Percentiles rank a stretch among this genome's conserved stretches.
phyloP scores from a whole-genome alignment of 129 eudicot species.

The Saussurea involucrata region DNA sequence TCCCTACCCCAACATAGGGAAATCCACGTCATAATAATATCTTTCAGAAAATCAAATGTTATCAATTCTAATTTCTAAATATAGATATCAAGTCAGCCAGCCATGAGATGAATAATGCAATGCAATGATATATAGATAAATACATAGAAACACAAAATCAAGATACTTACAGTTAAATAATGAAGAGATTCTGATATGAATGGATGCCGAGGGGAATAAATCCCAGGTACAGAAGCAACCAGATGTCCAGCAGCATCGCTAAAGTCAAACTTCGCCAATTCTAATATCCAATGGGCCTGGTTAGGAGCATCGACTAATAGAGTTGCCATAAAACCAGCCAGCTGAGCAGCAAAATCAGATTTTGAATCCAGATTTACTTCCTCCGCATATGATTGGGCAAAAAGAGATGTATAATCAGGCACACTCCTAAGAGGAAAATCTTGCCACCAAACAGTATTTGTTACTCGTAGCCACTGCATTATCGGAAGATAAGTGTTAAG shows the following conservation, averaged over 20 bases:
- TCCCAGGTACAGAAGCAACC: slow-evolving; percentile 91
- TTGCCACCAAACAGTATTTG: slow-evolving; percentile 96
- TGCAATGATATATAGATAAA: not conserved
- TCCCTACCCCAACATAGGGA: not conserved
- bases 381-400: slow-evolving; percentile 40
- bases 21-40: not conserved
- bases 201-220: slow-evolving; percentile 54
- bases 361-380: slow-evolving; percentile 37
- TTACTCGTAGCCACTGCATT: slow-evolving; percentile 71
- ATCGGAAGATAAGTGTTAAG: slow-evolving; percentile 8
- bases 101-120: slow-evolving; percentile 1
- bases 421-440: slow-evolving; percentile 58
- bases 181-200: slow-evolving; percentile 37
- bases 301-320: slow-evolving; percentile 69
- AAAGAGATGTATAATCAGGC: slow-evolving; percentile 53
- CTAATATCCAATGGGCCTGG: slow-evolving; percentile 70
- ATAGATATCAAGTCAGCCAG: not conserved
- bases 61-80: slow-evolving; percentile 1
- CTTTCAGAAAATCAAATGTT: not conserved
- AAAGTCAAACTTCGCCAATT: slow-evolving; percentile 75
- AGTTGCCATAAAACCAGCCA: slow-evolving; percentile 84
- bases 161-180: slow-evolving; percentile 39
- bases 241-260: slow-evolving; percentile 63
- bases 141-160: not conserved
- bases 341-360: slow-evolving; percentile 87